A percentile compares a stretch with the other conserved stretches of the same genome.
phyloP scores from a whole-genome alignment of 2,329 filamentous ascomycete species.

The Gnomoniopsis sp. region DNA sequence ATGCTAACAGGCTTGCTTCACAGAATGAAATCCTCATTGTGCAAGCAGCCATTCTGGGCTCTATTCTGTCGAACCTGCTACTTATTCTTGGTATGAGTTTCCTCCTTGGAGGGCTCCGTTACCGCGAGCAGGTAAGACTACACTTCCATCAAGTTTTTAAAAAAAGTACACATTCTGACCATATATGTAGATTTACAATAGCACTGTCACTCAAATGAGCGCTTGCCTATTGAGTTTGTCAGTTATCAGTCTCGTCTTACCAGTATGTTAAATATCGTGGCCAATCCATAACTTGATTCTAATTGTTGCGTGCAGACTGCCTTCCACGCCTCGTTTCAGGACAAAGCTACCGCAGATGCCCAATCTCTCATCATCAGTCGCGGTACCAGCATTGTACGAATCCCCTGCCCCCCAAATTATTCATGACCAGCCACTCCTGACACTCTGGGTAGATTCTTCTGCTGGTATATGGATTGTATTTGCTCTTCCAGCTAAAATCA shows the following conservation, averaged over 20 bases:
- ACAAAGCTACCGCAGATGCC: slow-evolving; percentile 58
- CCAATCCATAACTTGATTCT: neutral
- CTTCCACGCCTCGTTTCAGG: slow-evolving; percentile 82
- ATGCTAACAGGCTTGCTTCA: neutral
- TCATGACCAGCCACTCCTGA: slow-evolving; percentile 18
- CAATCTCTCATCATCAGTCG: slow-evolving; percentile 82
- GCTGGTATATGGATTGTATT: slow-evolving; percentile 77
- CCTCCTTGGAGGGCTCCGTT: slow-evolving; percentile 64
- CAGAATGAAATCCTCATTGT: slow-evolving; percentile 68
- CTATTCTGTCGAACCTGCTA: slow-evolving; percentile 72
- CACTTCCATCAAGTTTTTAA: slow-evolving; percentile 19
- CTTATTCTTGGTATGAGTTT: slow-evolving; percentile 76
- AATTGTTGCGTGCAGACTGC: too few relatives aligned
- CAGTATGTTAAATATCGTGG: slow-evolving; percentile 52
- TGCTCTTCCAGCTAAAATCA: slow-evolving; percentile 88
- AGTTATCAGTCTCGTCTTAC: slow-evolving; percentile 41
- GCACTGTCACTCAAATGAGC: slow-evolving; percentile 70
- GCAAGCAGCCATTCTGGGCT: slow-evolving; percentile 72
- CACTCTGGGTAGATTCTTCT: slow-evolving; percentile 58
- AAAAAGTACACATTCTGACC: neutral
- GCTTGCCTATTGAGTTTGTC: slow-evolving; percentile 66
- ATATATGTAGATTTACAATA: slow-evolving; percentile 58
- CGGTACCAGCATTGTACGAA: slow-evolving; percentile 77
- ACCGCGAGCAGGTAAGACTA: slow-evolving; percentile 53
- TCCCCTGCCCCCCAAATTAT: neutral